A percentile compares a stretch with the other conserved stretches of the same genome.
These are phyloP conservation scores for Geosmithia morbida DNA, from an alignment of 2,329 filamentous ascomycete genomes.

Conservation along the genomic window DNA sequence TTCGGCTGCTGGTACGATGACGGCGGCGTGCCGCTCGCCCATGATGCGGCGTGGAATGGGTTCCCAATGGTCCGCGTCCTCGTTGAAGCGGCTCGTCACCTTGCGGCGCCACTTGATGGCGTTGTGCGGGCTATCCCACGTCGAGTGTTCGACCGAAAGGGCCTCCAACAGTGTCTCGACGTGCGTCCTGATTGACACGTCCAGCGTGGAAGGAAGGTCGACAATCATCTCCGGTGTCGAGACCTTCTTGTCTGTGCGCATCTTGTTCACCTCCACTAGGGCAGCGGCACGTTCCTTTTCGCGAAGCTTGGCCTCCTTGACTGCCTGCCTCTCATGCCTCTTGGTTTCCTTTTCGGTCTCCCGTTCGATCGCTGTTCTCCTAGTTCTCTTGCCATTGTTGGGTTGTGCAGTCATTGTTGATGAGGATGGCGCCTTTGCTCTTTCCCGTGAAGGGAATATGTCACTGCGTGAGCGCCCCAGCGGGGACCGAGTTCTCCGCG, in stretches of 20 bases:
- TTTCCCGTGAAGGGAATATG: slow-evolving; percentile 6
- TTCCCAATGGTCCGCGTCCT: slow-evolving; percentile 48
- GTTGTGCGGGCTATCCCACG: slow-evolving; percentile 31
- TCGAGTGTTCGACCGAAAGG: slow-evolving; percentile 29
- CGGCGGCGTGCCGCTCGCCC: slow-evolving; percentile 46
- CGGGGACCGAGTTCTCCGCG: slow-evolving; percentile 5
- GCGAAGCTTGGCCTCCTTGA: slow-evolving; percentile 44
- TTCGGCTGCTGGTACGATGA: slow-evolving; percentile 46
- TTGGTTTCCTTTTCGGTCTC: slow-evolving; percentile 41
- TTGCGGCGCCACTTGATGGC: slow-evolving; percentile 58
- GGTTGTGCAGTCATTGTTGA: slow-evolving; percentile 5
- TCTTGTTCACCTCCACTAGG: slow-evolving; percentile 58
- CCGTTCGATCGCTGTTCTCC: slow-evolving; percentile 27
- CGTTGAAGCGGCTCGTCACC: slow-evolving; percentile 47
- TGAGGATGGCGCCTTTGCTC: not conserved
- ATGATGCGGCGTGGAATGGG: slow-evolving; percentile 37
- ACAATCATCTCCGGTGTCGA: slow-evolving; percentile 68
- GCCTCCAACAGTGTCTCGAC: slow-evolving; percentile 34
- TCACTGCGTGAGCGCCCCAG: slow-evolving; percentile 18
- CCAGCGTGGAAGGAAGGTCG: slow-evolving; percentile 45
- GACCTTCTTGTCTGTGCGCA: slow-evolving; percentile 57
- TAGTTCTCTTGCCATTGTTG: slow-evolving; percentile 12
- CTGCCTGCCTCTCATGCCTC: slow-evolving; percentile 39
- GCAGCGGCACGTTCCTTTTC: slow-evolving; percentile 53
- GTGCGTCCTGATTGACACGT: slow-evolving; percentile 27